Evolutionary conservation across 1,284 basidiomycete genomes (phyloP).

Genomic region (Cryptococcus maquisensis): DNA sequence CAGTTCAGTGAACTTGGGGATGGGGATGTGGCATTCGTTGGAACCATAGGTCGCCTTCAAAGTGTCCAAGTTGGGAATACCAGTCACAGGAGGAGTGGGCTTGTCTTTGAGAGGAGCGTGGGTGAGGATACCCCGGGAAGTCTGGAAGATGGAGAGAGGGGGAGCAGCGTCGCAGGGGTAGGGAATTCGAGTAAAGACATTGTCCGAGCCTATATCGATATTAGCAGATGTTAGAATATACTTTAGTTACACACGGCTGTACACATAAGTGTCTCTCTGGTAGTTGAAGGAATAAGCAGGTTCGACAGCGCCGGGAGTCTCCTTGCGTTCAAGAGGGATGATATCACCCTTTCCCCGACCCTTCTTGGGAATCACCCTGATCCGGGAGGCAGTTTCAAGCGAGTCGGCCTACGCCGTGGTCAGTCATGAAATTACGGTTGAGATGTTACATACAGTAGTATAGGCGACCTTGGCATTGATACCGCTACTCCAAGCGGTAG

Average conservation of each 20-base stretch:
- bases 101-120: conserved; percentile 41
- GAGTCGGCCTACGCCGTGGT: conserved; percentile 57
- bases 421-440: background rate
- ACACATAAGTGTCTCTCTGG: conserved; percentile 90
- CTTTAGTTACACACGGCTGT: conserved; percentile 49
- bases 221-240: background rate
- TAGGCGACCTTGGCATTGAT: conserved; percentile 75
- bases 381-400: conserved; percentile 68
- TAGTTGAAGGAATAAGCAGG: conserved; percentile 84
- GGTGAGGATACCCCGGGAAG: conserved; percentile 53
- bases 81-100: background rate
- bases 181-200: conserved; percentile 75
- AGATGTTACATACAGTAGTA: conserved; percentile 29
- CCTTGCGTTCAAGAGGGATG: conserved; percentile 66
- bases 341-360: conserved; percentile 92
- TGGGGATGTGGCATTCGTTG: conserved; percentile 93
- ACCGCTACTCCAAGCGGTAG: conserved; percentile 83
- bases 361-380: conserved; percentile 76
- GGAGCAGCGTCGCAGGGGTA: conserved; percentile 82
- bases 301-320: conserved; percentile 49
- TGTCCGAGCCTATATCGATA: conserved; percentile 48
- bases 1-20: conserved; percentile 82
- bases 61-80: conserved; percentile 48
- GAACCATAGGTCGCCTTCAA: conserved; percentile 66
- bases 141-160: conserved; percentile 64